A percentile compares a stretch with the other conserved stretches of the same genome.
Conservation (phyloP, 1,284 basidiomycete species). For the Fistulinella staudtii region DNA sequence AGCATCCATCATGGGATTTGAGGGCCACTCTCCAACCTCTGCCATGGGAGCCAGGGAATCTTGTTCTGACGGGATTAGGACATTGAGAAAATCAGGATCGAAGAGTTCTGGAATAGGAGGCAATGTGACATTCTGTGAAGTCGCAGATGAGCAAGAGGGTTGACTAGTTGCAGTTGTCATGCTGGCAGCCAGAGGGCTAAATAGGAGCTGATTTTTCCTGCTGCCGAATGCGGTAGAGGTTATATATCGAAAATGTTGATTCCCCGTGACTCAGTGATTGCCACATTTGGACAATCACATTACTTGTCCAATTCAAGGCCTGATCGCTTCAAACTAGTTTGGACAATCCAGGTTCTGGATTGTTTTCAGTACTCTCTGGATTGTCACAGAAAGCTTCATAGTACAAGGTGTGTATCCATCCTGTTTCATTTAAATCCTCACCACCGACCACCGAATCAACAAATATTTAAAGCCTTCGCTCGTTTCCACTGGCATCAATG, state of each 20-base stretch:
- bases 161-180: neutral
- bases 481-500: neutral
- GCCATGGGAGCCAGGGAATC: neutral
- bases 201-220: neutral
- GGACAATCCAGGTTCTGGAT: too few relatives aligned
- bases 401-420: too few relatives aligned
- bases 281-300: too few relatives aligned
- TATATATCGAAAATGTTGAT: too few relatives aligned
- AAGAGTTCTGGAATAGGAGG: constrained; percentile 51
- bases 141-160: neutral
- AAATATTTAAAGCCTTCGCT: neutral
- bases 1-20: constrained; percentile 52
- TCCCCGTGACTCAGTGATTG: too few relatives aligned
- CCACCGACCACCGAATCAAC: neutral
- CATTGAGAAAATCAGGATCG: constrained; percentile 47
- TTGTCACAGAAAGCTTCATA: too few relatives aligned
- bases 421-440: too few relatives aligned
- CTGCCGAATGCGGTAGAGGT: too few relatives aligned
- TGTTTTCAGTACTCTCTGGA: too few relatives aligned
- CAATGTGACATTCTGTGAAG: constrained; percentile 36
- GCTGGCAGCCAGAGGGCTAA: neutral
- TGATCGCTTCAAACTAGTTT: too few relatives aligned
- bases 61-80: constrained; percentile 38
- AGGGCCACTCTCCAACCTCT: constrained; percentile 9
- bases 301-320: too few relatives aligned